Base-by-base conservation (phyloP, 257 asterid genomes). In the Capsicum pubescens region DNA sequence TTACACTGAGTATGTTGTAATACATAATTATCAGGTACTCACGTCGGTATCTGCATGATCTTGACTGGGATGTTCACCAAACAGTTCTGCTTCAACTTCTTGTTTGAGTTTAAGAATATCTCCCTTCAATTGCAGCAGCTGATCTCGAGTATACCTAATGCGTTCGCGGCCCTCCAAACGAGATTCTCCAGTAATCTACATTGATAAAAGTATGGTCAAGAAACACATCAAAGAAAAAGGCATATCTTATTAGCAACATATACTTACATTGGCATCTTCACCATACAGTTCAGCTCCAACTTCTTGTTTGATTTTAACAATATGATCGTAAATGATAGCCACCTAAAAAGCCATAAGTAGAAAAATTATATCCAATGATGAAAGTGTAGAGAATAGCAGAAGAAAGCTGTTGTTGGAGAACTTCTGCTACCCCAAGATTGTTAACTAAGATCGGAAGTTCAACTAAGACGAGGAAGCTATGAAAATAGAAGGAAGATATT, bases 61-160 rank as follows among this genome's bases (percentile, higher is more conserved):
- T 97, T 94, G 92, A 86, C 77, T 90, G 54, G 92, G 89, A 66
- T 94, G 95, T 66, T 86, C 80, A 39, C 97, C 97, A 89, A 91
- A 92, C 87, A 91, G 15, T 69, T 97, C 98, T 83, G 91, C 91
- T 80, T 92, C 98, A 84, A 95, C 85, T 87, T 92, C 98, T 87
- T 90, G 94, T 87, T 93, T 94, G 71, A 92, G 91, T 88, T 87
- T 89, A 17, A 92, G 86, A 66, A 97, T 91, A 21, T 89, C 93
- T 80, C 93, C 95, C 87, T 93, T 92, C 58, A 94, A 88, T 90
- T 87, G 94, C 86, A 94, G 86, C 76, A 96, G 91, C 88, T 83
- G 90, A 80, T 94, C 98, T 86, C 91, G 89, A 82, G 93, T 84
- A 86, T 92, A 96, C 48, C 90, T 89, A 85, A 92, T 17, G n/a